A percentile compares a stretch with the other conserved stretches of the same genome.
Conservation (phyloP, 257 asterid species). For the Gynochthodes officinalis region DNA sequence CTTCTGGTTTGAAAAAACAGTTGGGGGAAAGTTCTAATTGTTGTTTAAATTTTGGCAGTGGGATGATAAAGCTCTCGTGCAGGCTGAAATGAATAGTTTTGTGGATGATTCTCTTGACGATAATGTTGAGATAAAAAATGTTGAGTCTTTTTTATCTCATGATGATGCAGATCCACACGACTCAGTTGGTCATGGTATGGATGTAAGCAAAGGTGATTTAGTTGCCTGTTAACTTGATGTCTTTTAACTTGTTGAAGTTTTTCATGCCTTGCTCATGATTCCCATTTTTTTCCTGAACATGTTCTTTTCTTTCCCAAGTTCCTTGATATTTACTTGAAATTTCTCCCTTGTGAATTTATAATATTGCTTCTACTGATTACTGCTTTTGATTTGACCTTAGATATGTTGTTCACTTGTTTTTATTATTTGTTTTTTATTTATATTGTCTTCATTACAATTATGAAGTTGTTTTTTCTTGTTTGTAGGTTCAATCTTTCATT, state of each 20-base stretch:
- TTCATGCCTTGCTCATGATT: not conserved
- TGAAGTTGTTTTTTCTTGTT: no score
- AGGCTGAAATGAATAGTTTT: conserved; percentile 94
- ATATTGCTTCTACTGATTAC: not conserved
- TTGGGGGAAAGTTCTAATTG: conserved; percentile 23
- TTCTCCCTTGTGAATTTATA: not conserved
- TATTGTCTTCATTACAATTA: not conserved
- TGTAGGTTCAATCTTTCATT: not conserved
- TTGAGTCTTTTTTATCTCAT: conserved; percentile 86
- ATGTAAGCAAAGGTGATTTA: conserved; percentile 76
- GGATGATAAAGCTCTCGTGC: conserved; percentile 94
- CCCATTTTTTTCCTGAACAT: not conserved
- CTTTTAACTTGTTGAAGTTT: not conserved
- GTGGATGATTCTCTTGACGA: conserved; percentile 94
- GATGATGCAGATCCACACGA: conserved; percentile 93
- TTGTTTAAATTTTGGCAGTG: conserved; percentile 54
- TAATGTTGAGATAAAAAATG: no score
- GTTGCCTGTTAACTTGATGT: not conserved
- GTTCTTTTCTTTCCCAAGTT: not conserved
- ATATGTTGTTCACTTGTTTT: no score
- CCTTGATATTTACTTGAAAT: not conserved
- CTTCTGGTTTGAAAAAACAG: not conserved
- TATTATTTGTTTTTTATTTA: no score
- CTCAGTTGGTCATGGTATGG: conserved; percentile 85
- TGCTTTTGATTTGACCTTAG: not conserved